Evolutionary conservation across 768 basidiomycete species (phyloP).

Genomic region (Nidularia pulvinata): DNA sequence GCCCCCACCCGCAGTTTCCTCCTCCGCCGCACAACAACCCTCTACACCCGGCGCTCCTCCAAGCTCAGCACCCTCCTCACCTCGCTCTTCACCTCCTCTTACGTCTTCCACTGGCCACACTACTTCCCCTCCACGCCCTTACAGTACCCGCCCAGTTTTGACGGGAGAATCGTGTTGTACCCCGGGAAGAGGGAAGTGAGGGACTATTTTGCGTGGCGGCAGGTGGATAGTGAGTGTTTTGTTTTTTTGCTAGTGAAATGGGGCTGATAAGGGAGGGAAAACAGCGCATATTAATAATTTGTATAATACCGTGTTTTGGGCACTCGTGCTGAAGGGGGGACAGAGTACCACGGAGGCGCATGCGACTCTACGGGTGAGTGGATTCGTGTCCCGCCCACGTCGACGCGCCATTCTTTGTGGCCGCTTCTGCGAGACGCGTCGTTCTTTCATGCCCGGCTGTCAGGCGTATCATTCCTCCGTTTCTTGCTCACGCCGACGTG

Average conservation of each 20-base stretch:
- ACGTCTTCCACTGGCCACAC: slow-evolving; percentile 81
- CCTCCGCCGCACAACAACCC: slow-evolving; percentile 65
- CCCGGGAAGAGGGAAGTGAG: slow-evolving; percentile 69
- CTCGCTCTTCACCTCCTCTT: slow-evolving; percentile 89
- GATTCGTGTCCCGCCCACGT: no score
- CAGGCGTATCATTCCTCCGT: no score
- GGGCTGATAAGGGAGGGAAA: not conserved
- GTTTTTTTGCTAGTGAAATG: slow-evolving; percentile 5
- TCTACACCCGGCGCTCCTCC: slow-evolving; percentile 86
- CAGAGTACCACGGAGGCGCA: slow-evolving; percentile 82
- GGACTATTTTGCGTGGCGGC: slow-evolving; percentile 97
- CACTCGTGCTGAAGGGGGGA: slow-evolving; percentile 83
- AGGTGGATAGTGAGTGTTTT: slow-evolving; percentile 86
- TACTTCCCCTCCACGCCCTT: slow-evolving; percentile 78
- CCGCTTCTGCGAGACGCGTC: no score
- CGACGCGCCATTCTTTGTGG: no score
- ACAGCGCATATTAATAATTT: slow-evolving; percentile 97
- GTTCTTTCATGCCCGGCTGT: no score
- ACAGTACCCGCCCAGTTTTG: slow-evolving; percentile 89
- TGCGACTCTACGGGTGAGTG: slow-evolving; percentile 65
- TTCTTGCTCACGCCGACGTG: no score
- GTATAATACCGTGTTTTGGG: slow-evolving; percentile 97
- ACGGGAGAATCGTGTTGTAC: slow-evolving; percentile 86
- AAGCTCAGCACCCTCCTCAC: slow-evolving; percentile 87
- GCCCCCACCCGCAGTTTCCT: slow-evolving; percentile 64